These are phyloP conservation scores for Coelastrella sp. DNA, from an alignment of 139 green algal species.

Conservation along the genomic window DNA sequence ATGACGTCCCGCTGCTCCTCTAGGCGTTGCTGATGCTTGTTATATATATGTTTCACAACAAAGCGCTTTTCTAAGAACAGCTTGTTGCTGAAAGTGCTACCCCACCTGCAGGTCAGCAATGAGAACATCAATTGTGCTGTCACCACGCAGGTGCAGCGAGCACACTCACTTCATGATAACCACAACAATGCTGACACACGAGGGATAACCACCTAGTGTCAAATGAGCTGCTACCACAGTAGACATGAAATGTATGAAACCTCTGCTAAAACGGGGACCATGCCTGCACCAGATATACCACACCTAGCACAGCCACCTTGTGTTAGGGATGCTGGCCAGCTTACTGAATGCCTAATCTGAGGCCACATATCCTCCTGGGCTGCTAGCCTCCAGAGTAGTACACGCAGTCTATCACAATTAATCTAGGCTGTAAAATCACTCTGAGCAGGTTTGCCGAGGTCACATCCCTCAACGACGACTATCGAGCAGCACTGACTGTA, in stretches of 20 bases:
- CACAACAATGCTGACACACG: too few species aligned
- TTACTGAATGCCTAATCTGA: neutral
- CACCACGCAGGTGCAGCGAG: too few species aligned
- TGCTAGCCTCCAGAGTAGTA: too few species aligned
- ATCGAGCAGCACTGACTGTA: too few species aligned
- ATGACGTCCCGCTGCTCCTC: conserved; percentile 59
- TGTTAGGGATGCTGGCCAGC: neutral
- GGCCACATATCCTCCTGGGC: too few species aligned
- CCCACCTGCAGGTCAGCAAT: conserved; percentile 73
- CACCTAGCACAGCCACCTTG: neutral
- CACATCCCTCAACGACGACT: too few species aligned
- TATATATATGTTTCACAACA: conserved; percentile 92
- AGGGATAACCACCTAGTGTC: too few species aligned
- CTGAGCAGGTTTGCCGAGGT: too few species aligned
- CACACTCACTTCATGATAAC: too few species aligned
- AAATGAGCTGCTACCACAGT: neutral
- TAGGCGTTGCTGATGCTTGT: conserved; percentile 85
- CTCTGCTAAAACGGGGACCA: neutral
- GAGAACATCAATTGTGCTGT: neutral
- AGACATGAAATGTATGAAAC: neutral
- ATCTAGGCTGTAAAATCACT: too few species aligned
- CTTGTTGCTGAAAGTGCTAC: conserved; percentile 85
- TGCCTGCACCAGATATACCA: neutral
- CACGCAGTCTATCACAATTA: too few species aligned
- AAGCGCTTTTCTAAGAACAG: conserved; percentile 90